A percentile compares a stretch with the other conserved stretches of the same genome.
Evolutionary conservation across 371 early-diverging fungal genomes (phyloP).

Genomic region (Mucor piriformis): DNA sequence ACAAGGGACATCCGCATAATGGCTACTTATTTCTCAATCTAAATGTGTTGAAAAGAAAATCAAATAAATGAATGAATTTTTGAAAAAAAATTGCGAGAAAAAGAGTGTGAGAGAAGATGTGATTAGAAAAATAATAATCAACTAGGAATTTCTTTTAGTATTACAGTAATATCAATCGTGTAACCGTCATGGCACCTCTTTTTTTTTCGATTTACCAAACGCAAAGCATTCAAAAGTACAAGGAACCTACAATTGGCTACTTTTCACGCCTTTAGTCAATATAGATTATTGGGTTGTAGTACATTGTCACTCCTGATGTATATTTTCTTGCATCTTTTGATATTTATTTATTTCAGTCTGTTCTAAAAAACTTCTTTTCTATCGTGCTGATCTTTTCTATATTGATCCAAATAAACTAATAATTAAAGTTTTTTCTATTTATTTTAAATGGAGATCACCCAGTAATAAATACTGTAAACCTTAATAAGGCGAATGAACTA

Average conservation of each 20-base stretch:
- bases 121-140: slow-evolving; percentile 3
- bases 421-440: too few species aligned
- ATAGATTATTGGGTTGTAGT: not conserved
- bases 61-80: not conserved
- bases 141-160: slow-evolving; percentile 5
- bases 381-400: too few species aligned
- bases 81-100: slow-evolving; percentile 2
- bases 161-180: slow-evolving; percentile 22
- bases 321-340: not conserved
- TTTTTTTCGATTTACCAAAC: not conserved
- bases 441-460: too few species aligned
- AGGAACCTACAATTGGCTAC: slow-evolving; percentile 5
- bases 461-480: too few species aligned
- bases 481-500: too few species aligned
- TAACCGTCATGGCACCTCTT: not conserved
- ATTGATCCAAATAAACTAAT: too few species aligned
- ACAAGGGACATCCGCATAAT: not conserved
- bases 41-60: not conserved
- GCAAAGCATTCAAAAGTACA: slow-evolving; percentile 1
- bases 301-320: not conserved
- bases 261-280: slow-evolving; percentile 7
- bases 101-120: not conserved
- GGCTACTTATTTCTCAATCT: not conserved
- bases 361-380: too few species aligned
- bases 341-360: not conserved